Percentiles rank a stretch among this genome's conserved stretches.
Conservation (phyloP, 768 basidiomycete species). For the Leccinum broughii region DNA sequence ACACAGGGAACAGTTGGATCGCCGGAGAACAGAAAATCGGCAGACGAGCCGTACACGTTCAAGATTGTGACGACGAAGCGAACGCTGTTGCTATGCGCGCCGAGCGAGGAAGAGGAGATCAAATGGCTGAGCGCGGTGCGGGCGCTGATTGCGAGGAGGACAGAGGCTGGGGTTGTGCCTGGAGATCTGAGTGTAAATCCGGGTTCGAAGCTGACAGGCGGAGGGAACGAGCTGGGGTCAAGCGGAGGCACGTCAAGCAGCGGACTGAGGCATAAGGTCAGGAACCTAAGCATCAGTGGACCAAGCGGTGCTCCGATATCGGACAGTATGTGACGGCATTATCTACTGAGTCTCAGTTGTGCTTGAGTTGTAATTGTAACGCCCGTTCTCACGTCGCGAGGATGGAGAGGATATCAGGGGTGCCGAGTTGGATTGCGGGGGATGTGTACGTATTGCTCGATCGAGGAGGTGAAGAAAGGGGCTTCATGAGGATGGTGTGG, state of each 20-base stretch:
- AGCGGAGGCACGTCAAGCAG: constrained; percentile 30
- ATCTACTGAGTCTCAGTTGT: constrained; percentile 4
- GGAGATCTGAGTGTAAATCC: constrained; percentile 39
- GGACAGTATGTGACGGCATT: constrained; percentile 31
- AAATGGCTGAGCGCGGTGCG: constrained; percentile 96
- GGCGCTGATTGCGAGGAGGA: constrained; percentile 80
- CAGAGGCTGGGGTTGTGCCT: constrained; percentile 50
- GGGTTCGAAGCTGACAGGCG: constrained; percentile 13
- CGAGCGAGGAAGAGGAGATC: constrained; percentile 97
- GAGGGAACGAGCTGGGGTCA: constrained; percentile 21
- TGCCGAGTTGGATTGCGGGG: constrained; percentile 2
- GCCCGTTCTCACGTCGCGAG: constrained; percentile 23
- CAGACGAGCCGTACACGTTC: constrained; percentile 67
- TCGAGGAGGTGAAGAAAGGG: background rate
- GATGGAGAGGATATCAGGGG: constrained; percentile 8
- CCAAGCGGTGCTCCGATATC: constrained; percentile 23
- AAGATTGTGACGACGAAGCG: constrained; percentile 96
- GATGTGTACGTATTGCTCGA: constrained; percentile 1
- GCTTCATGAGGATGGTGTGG: background rate
- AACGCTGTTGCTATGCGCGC: constrained; percentile 86
- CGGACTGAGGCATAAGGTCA: constrained; percentile 47
- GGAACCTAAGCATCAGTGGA: constrained; percentile 48
- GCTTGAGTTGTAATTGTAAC: constrained; percentile 19
- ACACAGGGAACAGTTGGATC: constrained; percentile 38
- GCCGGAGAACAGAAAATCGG: constrained; percentile 45